A percentile compares a stretch with the other conserved stretches of the same genome.
Evolutionary conservation across 306 rosid genomes (phyloP).

Genomic region (Cicer judaicum): DNA sequence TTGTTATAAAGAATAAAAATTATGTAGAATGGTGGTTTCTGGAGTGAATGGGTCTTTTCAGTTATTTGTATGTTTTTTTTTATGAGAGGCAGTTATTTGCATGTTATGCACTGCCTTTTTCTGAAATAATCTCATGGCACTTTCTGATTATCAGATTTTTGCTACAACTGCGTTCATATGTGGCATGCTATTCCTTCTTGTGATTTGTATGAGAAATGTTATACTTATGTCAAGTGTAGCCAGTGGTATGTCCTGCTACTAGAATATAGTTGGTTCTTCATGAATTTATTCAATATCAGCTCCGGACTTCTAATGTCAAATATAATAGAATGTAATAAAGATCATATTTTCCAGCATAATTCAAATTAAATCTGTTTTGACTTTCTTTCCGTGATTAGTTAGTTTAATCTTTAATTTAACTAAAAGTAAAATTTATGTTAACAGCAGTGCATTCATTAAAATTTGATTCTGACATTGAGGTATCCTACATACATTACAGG

Average conservation of each 20-base stretch:
- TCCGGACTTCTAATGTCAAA: not conserved
- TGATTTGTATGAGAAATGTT: slow-evolving; percentile 17
- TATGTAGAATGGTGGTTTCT: slow-evolving; percentile 13
- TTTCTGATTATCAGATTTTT: slow-evolving; percentile 71
- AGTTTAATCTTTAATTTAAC: not conserved
- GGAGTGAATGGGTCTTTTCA: not conserved
- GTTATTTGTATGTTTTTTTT: not conserved
- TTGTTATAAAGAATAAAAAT: not conserved
- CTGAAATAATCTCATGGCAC: slow-evolving; percentile 33
- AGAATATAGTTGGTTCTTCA: slow-evolving; percentile 1
- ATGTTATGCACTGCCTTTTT: slow-evolving; percentile 14
- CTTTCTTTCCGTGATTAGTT: not conserved
- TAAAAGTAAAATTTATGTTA: slow-evolving; percentile 3
- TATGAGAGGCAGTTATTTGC: not conserved
- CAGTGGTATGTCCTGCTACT: slow-evolving; percentile 11
- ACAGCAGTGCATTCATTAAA: not conserved
- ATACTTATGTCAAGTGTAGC: slow-evolving; percentile 13
- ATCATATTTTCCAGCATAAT: slow-evolving; percentile 13
- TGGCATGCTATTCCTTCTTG: slow-evolving; percentile 84
- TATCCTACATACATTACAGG: slow-evolving; percentile 56
- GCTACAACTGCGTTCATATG: slow-evolving; percentile 84
- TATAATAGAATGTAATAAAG: not conserved
- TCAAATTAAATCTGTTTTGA: not conserved
- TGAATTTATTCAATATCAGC: slow-evolving; percentile 12
- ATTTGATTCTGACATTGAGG: slow-evolving; percentile 41